Evolutionary conservation across 768 basidiomycete species (phyloP).

Genomic region (Suillus variegatus): DNA sequence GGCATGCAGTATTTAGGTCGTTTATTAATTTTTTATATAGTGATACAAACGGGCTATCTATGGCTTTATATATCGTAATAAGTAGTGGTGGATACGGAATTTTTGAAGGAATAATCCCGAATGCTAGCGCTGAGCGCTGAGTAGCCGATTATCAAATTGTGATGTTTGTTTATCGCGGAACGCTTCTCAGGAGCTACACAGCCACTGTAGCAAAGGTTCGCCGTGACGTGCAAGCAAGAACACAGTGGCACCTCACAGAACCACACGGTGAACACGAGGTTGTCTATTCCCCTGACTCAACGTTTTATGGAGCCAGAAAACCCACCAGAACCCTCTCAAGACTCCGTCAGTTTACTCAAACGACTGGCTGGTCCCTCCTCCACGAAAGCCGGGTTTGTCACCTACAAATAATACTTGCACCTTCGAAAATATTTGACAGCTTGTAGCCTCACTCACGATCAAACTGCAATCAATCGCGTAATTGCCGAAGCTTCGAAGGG

Average conservation of each 20-base stretch:
- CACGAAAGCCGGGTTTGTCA: slow-evolving; percentile 80
- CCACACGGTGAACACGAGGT: not conserved
- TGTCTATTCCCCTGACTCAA: not conserved
- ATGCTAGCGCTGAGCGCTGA: not conserved
- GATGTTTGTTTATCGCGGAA: not conserved
- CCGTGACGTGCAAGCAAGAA: not conserved
- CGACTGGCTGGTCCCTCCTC: slow-evolving; percentile 88
- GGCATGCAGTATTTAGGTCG: slow-evolving; percentile 5
- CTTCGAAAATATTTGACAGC: slow-evolving; percentile 13
- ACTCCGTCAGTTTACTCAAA: slow-evolving; percentile 68
- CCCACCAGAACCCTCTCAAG: slow-evolving; percentile 49
- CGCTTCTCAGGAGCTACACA: not conserved
- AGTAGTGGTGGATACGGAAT: not conserved
- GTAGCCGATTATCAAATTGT: not conserved
- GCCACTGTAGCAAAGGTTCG: not conserved
- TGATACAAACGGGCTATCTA: not conserved
- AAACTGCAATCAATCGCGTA: slow-evolving; percentile 82
- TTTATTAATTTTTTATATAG: slow-evolving; percentile 3
- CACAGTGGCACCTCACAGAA: not conserved
- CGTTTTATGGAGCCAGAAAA: slow-evolving; percentile 14
- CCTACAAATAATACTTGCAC: slow-evolving; percentile 1
- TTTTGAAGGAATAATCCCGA: not conserved
- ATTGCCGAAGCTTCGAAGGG: slow-evolving; percentile 93
- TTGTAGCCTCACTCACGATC: slow-evolving; percentile 68
- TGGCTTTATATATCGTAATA: not conserved